A percentile compares a stretch with the other conserved stretches of the same genome.
Conservation (phyloP, 2,329 filamentous ascomycete genomes). For the Zymoseptoria tritici region DNA sequence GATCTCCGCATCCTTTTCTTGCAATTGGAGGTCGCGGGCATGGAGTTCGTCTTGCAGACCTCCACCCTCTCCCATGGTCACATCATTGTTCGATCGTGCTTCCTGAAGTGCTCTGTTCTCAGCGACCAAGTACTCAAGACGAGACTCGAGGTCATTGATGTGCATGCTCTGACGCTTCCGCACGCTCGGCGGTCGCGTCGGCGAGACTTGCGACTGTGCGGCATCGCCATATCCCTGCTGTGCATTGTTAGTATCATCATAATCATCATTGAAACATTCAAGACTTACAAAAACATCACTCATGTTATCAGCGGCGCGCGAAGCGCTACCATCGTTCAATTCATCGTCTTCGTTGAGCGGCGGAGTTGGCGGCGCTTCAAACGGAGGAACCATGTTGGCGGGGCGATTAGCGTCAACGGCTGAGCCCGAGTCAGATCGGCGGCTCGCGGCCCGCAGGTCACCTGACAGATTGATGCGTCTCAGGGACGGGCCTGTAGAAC, state of each 20-base stretch:
- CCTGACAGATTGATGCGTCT: conserved; percentile 65
- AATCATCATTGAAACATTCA: conserved; percentile 38
- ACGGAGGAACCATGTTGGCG: conserved; percentile 30
- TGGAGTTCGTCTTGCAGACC: conserved; percentile 48
- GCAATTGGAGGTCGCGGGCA: conserved; percentile 61
- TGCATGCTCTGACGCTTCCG: conserved; percentile 97
- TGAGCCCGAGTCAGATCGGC: conserved; percentile 43
- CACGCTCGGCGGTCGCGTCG: conserved; percentile 89
- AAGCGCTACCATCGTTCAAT: conserved; percentile 79
- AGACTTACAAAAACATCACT: conserved; percentile 84
- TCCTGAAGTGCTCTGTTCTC: conserved; percentile 78
- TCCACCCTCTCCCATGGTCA: conserved; percentile 44
- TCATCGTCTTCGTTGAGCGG: conserved; percentile 58
- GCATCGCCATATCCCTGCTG: conserved; percentile 94
- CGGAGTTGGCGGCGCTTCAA: conserved; percentile 39
- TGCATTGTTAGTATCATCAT: conserved; percentile 8
- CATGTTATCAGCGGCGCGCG: conserved; percentile 70
- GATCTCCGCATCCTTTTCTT: conserved; percentile 81
- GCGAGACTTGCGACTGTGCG: conserved; percentile 79
- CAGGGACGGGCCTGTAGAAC: conserved; percentile 56
- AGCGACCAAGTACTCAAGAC: conserved; percentile 72
- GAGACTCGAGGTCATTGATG: conserved; percentile 76
- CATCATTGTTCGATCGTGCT: conserved; percentile 35
- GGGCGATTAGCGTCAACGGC: conserved; percentile 30
- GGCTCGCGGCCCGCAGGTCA: conserved; percentile 62